These are phyloP conservation scores for Ceratobasidium papillatum DNA, from an alignment of 1,284 basidiomycete species.

Conservation along the genomic window DNA sequence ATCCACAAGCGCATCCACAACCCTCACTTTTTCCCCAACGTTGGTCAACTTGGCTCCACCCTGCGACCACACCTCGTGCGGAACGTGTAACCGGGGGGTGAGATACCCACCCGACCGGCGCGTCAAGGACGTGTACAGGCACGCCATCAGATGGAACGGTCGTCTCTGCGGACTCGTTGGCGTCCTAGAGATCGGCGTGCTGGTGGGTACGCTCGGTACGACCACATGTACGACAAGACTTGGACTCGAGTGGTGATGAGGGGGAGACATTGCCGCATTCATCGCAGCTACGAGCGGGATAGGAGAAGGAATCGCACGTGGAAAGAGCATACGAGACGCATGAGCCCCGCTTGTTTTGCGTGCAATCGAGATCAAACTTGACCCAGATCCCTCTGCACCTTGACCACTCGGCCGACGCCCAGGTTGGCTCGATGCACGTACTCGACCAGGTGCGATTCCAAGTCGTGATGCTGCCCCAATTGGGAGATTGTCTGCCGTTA, in stretches of 20 bases:
- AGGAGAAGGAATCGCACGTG: slow-evolving; percentile 22
- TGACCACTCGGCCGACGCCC: slow-evolving; percentile 60
- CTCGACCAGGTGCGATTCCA: slow-evolving; percentile 56
- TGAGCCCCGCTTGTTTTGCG: slow-evolving; percentile 29
- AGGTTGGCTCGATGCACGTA: slow-evolving; percentile 55
- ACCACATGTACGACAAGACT: slow-evolving; percentile 23
- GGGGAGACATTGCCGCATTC: not conserved
- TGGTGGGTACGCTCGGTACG: slow-evolving; percentile 14
- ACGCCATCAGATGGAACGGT: slow-evolving; percentile 89
- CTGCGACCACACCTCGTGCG: slow-evolving; percentile 89
- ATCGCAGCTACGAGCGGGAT: slow-evolving; percentile 9
- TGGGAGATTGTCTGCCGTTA: slow-evolving; percentile 58
- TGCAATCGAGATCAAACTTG: slow-evolving; percentile 1
- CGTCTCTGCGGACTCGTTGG: slow-evolving; percentile 65
- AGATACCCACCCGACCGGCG: slow-evolving; percentile 87
- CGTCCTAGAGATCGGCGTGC: slow-evolving; percentile 19
- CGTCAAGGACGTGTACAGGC: slow-evolving; percentile 81
- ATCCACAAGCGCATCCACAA: slow-evolving; percentile 77
- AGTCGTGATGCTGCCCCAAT: slow-evolving; percentile 52
- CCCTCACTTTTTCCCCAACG: slow-evolving; percentile 84
- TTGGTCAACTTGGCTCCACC: slow-evolving; percentile 84
- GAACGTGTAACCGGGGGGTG: slow-evolving; percentile 86
- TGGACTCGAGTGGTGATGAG: not conserved
- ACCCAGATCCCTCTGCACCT: slow-evolving; percentile 54
- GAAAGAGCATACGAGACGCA: slow-evolving; percentile 26